Evolutionary conservation across 2,329 filamentous ascomycete species (phyloP), one percentile per base, ranked within the genome.

Genomic region (Neonectria punicea): DNA sequence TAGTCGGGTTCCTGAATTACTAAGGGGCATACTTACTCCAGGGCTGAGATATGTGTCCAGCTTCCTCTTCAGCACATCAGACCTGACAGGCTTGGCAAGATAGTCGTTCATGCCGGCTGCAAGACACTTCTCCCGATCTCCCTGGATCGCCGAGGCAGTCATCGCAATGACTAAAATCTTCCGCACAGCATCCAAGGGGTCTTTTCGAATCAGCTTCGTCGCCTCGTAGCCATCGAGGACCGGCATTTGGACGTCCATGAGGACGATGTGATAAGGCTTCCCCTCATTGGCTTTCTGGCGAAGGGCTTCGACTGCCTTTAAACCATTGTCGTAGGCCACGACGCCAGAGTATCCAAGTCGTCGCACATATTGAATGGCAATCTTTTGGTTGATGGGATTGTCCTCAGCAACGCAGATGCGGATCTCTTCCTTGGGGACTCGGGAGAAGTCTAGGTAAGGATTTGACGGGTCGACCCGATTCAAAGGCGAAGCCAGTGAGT

Each of bases 191-290:
- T 93, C 90, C 63, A 93, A 87, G 0, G 88, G 78, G 77, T 98
- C 94, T 70, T 89, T 88, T 10, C 94, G 90, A 49, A 98, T 89
- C 63, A 93, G 86, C 69, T 92, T 91, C 0, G 94, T 98, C 1
- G 94, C 94, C 78, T 97, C 92, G 76, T 97, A 97, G 6, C 94
- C 94, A 77, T 98, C 94, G 9, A 97, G 87, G 4, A 97, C 89
- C 0, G 94, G 94, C 94, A 98, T 98, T 80, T 97, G 94, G 4
- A 97, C 93, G 77, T 98, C 94, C 94, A 98, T 98, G 49, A 98
- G 86, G 44, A 97, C 91, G 34, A 98, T 86, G 74, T 98, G 94
- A 80, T 97, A 98, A 0, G 94, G 94, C 9, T 84, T 84, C 1
- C 90, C 91, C 67, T 92, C 90, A 49, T 82, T 84, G 4, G 92